Evolutionary conservation across 495 filamentous ascomycete genomes (phyloP).

Genomic region (Xylaria intraflava): DNA sequence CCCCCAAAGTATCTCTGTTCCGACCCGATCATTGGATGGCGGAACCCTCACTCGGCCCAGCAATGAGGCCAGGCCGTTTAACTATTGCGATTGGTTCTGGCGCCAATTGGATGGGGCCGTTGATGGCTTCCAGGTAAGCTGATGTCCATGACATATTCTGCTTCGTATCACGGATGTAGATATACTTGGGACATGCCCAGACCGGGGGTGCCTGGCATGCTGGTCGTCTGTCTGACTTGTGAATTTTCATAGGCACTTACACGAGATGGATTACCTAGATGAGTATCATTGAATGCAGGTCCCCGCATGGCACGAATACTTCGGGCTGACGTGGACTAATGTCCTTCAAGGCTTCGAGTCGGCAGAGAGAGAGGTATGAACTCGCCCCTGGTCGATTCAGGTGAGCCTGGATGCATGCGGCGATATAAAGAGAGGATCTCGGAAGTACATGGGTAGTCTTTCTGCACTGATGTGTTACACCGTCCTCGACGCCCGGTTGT

Average conservation of each 20-base stretch:
- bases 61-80: constrained; percentile 11
- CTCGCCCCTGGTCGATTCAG: constrained; percentile 12
- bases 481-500: not conserved
- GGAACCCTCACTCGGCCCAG: constrained; percentile 1
- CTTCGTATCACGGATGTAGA: too few relatives aligned
- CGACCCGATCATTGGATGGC: constrained; percentile 7
- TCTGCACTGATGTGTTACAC: constrained; percentile 12
- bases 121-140: constrained; percentile 7
- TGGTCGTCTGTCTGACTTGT: not conserved
- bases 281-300: constrained; percentile 13
- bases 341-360: not conserved
- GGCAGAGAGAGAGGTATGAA: not conserved
- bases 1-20: not conserved
- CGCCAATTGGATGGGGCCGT: not conserved
- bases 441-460: constrained; percentile 5
- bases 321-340: constrained; percentile 15
- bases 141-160: constrained; percentile 1
- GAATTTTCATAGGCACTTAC: not conserved
- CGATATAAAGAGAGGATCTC: constrained; percentile 12
- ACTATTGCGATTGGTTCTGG: constrained; percentile 5
- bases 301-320: constrained; percentile 13
- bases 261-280: not conserved
- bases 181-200: not conserved
- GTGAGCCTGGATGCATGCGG: constrained; percentile 13
- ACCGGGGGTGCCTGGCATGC: not conserved